Evolutionary conservation across 2,329 filamentous ascomycete species (phyloP).

Genomic region (Beauveria caledonica): DNA sequence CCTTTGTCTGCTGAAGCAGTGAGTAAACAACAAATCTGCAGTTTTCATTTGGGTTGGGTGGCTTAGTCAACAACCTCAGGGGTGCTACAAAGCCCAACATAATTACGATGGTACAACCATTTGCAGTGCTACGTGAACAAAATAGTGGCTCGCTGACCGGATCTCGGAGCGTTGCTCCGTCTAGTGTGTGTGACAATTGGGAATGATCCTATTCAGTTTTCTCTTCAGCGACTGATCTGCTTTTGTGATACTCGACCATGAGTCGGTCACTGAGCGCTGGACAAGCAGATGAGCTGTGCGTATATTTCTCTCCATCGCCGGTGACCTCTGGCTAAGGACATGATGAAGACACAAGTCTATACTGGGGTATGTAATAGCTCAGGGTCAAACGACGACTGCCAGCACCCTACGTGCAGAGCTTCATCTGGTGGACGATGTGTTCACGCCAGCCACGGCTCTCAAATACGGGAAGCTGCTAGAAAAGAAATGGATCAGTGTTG

Average conservation of each 20-base stretch:
- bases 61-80: no score
- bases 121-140: no score
- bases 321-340: background rate
- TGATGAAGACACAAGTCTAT: slow-evolving; percentile 75
- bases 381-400: slow-evolving; percentile 61
- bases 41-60: no score
- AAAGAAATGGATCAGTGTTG: slow-evolving; percentile 97
- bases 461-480: slow-evolving; percentile 91
- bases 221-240: no score
- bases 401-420: slow-evolving; percentile 67
- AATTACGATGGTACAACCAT: no score
- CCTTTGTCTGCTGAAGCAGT: no score
- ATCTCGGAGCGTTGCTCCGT: no score
- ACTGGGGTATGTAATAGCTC: slow-evolving; percentile 74
- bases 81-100: no score
- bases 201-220: no score
- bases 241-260: slow-evolving; percentile 37
- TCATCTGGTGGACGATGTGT: slow-evolving; percentile 56
- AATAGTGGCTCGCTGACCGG: no score
- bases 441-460: slow-evolving; percentile 74
- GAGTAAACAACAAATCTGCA: no score
- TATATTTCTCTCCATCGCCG: slow-evolving; percentile 16
- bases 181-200: no score
- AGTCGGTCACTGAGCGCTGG: slow-evolving; percentile 65
- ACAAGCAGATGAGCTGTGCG: slow-evolving; percentile 84